A percentile compares a stretch with the other conserved stretches of the same genome.
Conservation (phyloP, 75 land plant genomes). For the Ceratopteris richardii region DNA sequence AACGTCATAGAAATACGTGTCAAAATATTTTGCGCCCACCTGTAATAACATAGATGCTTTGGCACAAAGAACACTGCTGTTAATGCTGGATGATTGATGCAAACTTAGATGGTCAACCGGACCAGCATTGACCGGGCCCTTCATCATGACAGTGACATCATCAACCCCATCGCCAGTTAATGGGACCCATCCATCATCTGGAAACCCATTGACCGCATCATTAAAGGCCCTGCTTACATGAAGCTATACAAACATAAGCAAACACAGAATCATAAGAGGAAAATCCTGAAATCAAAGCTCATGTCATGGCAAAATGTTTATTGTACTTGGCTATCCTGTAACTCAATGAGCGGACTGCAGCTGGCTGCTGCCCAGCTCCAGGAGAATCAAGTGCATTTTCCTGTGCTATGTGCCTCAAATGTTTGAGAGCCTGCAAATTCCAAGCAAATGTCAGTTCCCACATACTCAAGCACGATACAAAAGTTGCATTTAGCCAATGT, state of each 20-base stretch:
- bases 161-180: conserved; percentile 70
- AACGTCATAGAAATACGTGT: not conserved
- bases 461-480: too few species aligned
- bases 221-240: conserved; percentile 17
- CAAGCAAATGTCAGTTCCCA: too few species aligned
- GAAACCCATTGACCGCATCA: conserved; percentile 28
- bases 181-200: conserved; percentile 34
- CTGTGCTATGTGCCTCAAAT: conserved; percentile 59
- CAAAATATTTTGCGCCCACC: conserved; percentile 25
- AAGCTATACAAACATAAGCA: too few species aligned
- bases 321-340: conserved; percentile 59
- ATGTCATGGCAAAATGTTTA: not conserved
- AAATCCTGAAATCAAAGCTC: not conserved
- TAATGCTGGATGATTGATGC: conserved; percentile 2
- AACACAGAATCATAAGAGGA: too few species aligned
- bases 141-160: conserved; percentile 75
- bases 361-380: conserved; percentile 63
- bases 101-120: not conserved
- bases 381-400: conserved; percentile 50
- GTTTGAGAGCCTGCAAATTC: conserved; percentile 54
- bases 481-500: too few species aligned
- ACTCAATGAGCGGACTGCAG: conserved; percentile 60
- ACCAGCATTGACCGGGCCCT: conserved; percentile 2
- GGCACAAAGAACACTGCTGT: conserved; percentile 73
- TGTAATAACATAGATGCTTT: conserved; percentile 92